Conservation (phyloP, 2,329 filamentous ascomycete species). For the Aciculosporium take region DNA sequence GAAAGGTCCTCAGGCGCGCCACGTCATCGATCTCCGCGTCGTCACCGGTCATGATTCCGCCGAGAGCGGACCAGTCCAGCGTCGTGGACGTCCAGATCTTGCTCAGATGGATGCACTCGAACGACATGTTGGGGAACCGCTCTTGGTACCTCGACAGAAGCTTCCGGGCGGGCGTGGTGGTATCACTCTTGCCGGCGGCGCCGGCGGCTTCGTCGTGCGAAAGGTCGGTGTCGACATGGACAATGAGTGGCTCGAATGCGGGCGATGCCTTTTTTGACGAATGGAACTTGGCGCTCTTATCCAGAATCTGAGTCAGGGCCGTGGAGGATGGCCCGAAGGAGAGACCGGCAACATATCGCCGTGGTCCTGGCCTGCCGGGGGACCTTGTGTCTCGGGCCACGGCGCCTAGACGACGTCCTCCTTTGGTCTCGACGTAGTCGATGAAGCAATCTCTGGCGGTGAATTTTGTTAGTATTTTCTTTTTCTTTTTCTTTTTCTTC, state of each 20-base stretch:
- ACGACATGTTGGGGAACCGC: constrained; percentile 51
- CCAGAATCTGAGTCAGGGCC: constrained; percentile 60
- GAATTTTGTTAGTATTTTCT: background rate
- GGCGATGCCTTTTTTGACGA: constrained; percentile 46
- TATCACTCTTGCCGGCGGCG: constrained; percentile 8
- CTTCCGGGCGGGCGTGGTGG: constrained; percentile 23
- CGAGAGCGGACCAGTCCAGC: constrained; percentile 40
- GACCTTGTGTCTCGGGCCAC: constrained; percentile 34
- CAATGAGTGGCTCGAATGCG: constrained; percentile 52
- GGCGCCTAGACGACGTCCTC: constrained; percentile 53
- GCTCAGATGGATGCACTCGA: constrained; percentile 49
- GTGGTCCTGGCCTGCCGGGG: constrained; percentile 19
- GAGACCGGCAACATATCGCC: constrained; percentile 56
- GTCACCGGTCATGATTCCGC: constrained; percentile 3
- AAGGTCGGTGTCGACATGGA: constrained; percentile 37
- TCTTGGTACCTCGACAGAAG: constrained; percentile 40
- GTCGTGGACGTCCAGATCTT: constrained; percentile 38
- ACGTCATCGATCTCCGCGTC: constrained; percentile 14
- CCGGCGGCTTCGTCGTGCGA: no score
- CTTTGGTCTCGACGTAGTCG: constrained; percentile 64
- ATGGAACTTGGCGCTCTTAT: constrained; percentile 53
- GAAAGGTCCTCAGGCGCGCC: constrained; percentile 36
- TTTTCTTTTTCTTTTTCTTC: background rate
- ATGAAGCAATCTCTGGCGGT: constrained; percentile 50
- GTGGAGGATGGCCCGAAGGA: constrained; percentile 75